Evolutionary conservation across 192 early-diverging fungal genomes (phyloP), one percentile per base, ranked within the genome.

Genomic region (Podila epicladia): DNA sequence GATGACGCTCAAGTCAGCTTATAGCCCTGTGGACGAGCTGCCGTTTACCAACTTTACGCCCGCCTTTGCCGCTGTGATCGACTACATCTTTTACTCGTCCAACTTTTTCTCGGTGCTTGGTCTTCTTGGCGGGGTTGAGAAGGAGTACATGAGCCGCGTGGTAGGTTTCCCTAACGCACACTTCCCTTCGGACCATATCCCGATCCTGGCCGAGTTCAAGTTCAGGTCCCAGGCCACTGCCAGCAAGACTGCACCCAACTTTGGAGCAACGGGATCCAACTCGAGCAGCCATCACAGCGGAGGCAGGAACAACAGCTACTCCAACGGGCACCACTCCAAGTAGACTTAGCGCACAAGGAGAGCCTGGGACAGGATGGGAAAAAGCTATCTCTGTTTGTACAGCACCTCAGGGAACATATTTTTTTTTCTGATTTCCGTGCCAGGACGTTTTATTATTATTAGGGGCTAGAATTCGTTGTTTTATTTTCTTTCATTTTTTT

Each of bases 91-190:
- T 92, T 95, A 95, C 83, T 88, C 92, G 6, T 91, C 86, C 20
- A 90, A 90, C 37, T 91, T 92, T 26, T 84, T 98, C 24, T 87
- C 82, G 15, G 91, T 95, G 11, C 89, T 94, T 12, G 95, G 95
- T 6, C 71, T 98, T 17, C 73, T 99, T 67, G 93, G 92, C 15
- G 88, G 88, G 51, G 82, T 99, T 9, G 97, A 99, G 65, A 88
- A 89, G 58, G 90, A 91, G 69, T 98, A 97, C 82, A 72, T 93
- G 55, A 82, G 77, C 22, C 90, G 91, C 50, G 84, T 83, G 4
- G 97, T 99, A 48, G 97, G 98, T 15, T 97, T 98, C 83, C 98
- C 98, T 19, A 97, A 96, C 67, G 87, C 93, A 1, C 96, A 99
- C 75, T 90, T 92, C 65, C 92, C 94, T 7, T 95, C 94, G 19